These are phyloP conservation scores for Agaricales sp. DNA, from an alignment of 1,284 basidiomycete species.

Conservation along the genomic window DNA sequence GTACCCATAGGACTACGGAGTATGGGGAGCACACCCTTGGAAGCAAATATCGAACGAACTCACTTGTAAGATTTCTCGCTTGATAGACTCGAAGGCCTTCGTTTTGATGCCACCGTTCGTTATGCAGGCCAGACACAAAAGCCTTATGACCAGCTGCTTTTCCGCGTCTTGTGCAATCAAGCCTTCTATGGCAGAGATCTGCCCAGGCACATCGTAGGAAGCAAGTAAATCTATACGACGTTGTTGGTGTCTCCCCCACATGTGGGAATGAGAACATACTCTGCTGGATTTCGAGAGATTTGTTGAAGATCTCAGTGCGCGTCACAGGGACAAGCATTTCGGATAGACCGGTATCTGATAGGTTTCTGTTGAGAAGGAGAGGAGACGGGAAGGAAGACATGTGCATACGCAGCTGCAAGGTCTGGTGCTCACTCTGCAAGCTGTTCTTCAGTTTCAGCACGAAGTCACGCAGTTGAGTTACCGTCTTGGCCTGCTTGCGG, in stretches of 20 bases:
- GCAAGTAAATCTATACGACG: conserved; percentile 70
- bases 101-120: conserved; percentile 80
- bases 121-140: conserved; percentile 81
- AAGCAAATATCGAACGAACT: conserved; percentile 13
- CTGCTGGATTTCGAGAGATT: conserved; percentile 91
- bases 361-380: conserved; percentile 7
- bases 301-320: conserved; percentile 84
- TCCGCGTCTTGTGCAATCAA: conserved; percentile 79
- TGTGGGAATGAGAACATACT: conserved; percentile 39
- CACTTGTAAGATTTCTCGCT: conserved; percentile 87
- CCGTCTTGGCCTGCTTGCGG: conserved; percentile 78
- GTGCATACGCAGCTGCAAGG: conserved; percentile 72
- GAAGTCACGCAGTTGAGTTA: conserved; percentile 89
- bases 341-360: conserved; percentile 84
- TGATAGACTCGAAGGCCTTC: conserved; percentile 81
- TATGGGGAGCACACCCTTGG: conserved; percentile 5
- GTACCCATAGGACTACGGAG: conserved; percentile 80
- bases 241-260: conserved; percentile 8
- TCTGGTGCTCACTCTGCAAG: conserved; percentile 86
- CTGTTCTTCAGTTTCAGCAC: conserved; percentile 84
- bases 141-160: conserved; percentile 66
- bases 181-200: conserved; percentile 78
- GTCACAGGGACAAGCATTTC: conserved; percentile 85
- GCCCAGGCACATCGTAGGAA: conserved; percentile 72
- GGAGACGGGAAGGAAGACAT: conserved; percentile 9